Percentiles rank a stretch among this genome's conserved stretches.
phyloP scores from a whole-genome alignment of 768 basidiomycete species.

The Mycena vitilis region DNA sequence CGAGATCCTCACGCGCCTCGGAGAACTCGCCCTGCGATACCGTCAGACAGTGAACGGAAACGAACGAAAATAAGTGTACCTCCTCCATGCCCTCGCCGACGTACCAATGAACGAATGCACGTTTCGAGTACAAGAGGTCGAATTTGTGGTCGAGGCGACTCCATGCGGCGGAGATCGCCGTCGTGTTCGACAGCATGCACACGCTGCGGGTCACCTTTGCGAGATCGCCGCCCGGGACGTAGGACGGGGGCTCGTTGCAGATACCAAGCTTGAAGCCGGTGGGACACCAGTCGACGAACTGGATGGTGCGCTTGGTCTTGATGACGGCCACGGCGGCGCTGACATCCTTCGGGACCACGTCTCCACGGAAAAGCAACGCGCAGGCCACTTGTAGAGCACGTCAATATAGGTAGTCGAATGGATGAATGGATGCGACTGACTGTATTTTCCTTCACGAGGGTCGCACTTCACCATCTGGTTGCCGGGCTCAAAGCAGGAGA shows the following conservation, averaged over 20 bases:
- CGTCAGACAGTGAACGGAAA: not conserved
- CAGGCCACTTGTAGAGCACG: constrained; percentile 76
- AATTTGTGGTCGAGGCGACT: constrained; percentile 97
- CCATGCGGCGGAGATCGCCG: constrained; percentile 95
- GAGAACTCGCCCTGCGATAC: constrained; percentile 89
- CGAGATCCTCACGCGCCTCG: constrained; percentile 98
- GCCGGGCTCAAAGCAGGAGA: constrained; percentile 95
- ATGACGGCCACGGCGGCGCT: constrained; percentile 92
- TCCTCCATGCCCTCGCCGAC: constrained; percentile 86
- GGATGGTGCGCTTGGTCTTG: constrained; percentile 98
- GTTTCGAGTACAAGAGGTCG: constrained; percentile 97
- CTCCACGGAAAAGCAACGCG: constrained; percentile 92
- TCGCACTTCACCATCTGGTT: constrained; percentile 98
- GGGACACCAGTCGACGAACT: constrained; percentile 98
- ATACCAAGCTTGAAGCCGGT: constrained; percentile 99
- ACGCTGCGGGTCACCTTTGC: constrained; percentile 93
- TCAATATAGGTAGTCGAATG: constrained; percentile 50
- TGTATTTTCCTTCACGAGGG: constrained; percentile 98
- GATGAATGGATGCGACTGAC: constrained; percentile 56
- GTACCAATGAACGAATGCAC: constrained; percentile 92
- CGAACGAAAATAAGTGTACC: constrained; percentile 32
- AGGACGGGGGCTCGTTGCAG: constrained; percentile 95
- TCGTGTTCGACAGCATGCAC: constrained; percentile 98
- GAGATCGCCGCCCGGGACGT: constrained; percentile 93
- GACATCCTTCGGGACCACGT: constrained; percentile 97